These are phyloP conservation scores for Suillus ampliporus DNA, from an alignment of 768 basidiomycete genomes.

Conservation along the genomic window DNA sequence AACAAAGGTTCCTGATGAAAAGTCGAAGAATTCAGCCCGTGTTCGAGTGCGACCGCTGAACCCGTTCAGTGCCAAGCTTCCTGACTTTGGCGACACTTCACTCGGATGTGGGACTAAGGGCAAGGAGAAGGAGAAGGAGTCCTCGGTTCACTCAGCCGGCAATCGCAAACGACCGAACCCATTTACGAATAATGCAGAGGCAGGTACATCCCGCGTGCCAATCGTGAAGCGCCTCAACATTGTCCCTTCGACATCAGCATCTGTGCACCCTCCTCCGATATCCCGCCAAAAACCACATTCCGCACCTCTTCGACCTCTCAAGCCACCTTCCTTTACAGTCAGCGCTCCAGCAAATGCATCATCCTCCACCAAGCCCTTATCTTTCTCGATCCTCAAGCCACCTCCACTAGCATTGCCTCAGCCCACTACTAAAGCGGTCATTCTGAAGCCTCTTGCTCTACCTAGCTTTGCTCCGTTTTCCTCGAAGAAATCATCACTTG, in stretches of 20 bases:
- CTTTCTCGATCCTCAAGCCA: conserved; percentile 32
- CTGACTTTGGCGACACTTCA: conserved; percentile 3
- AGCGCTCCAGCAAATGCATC: not conserved
- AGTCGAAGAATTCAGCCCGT: not conserved
- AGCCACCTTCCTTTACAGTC: conserved; percentile 20
- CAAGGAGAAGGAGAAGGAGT: not conserved
- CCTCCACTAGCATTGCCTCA: conserved; percentile 26
- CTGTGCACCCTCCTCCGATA: not conserved
- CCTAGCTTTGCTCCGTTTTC: conserved; percentile 33
- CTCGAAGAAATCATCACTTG: conserved; percentile 31
- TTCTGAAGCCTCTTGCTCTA: conserved; percentile 32
- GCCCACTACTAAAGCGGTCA: conserved; percentile 16
- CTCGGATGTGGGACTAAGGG: not conserved
- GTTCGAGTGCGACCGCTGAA: conserved; percentile 25
- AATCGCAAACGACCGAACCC: not conserved
- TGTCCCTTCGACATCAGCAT: not conserved
- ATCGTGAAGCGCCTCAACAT: not conserved
- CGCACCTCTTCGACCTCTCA: conserved; percentile 13
- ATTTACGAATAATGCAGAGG: no score
- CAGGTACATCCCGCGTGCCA: not conserved
- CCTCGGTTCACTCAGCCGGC: not conserved
- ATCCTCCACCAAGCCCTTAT: conserved; percentile 1
- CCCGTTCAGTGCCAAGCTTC: conserved; percentile 17
- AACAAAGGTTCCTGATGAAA: not conserved
- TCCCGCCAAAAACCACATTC: not conserved